These are phyloP conservation scores for Corchorus olitorius DNA, from an alignment of 345 rosid species.

Conservation along the genomic window DNA sequence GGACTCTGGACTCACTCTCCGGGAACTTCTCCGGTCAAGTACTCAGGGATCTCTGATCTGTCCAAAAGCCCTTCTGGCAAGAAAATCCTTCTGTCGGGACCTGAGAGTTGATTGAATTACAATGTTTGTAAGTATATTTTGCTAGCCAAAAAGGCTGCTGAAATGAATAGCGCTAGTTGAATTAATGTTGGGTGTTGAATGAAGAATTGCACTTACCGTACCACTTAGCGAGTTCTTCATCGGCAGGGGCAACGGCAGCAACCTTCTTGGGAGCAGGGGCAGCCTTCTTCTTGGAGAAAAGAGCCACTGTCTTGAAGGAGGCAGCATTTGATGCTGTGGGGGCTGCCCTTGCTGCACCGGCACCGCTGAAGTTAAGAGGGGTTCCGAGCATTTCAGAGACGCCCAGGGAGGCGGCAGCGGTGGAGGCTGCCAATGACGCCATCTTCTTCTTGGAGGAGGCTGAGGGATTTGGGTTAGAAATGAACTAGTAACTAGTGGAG, in stretches of 20 bases:
- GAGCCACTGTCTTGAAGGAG: constrained; percentile 75
- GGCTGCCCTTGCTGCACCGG: constrained; percentile 50
- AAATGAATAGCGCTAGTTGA: background rate
- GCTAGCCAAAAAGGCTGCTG: too few relatives aligned
- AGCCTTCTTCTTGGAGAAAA: constrained; percentile 81
- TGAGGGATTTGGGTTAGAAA: too few relatives aligned
- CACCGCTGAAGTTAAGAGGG: constrained; percentile 60
- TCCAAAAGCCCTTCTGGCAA: constrained; percentile 94
- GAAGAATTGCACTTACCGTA: constrained; percentile 59
- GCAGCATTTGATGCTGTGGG: constrained; percentile 56
- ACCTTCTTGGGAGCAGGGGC: constrained; percentile 69
- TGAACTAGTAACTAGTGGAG: too few relatives aligned
- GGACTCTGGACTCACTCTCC: constrained; percentile 65
- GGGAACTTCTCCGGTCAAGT: constrained; percentile 94
- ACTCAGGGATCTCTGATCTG: constrained; percentile 92
- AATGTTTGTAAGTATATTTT: background rate
- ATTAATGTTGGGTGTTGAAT: too few relatives aligned
- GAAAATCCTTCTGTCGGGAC: constrained; percentile 97
- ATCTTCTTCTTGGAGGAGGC: constrained; percentile 16
- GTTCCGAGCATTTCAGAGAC: constrained; percentile 83
- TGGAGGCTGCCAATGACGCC: constrained; percentile 60
- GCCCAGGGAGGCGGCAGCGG: constrained; percentile 76
- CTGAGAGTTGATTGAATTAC: constrained; percentile 28
- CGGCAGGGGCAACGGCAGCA: constrained; percentile 43
- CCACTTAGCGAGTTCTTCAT: constrained; percentile 98